Evolutionary conservation across 441 rosid genomes (phyloP), one percentile per base, ranked within the genome.

Genomic region (Oxalis stricta): DNA sequence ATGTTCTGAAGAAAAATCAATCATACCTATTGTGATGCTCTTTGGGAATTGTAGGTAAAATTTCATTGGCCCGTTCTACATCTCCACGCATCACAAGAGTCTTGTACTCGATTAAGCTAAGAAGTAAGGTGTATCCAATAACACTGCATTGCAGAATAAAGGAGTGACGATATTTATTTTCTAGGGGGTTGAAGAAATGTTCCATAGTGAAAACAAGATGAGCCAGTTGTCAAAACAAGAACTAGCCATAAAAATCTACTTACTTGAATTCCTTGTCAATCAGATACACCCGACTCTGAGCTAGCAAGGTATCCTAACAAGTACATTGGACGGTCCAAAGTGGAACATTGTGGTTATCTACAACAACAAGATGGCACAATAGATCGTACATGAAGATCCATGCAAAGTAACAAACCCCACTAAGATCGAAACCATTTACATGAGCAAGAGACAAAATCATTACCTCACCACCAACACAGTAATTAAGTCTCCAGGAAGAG

Each of bases 401-500:
- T n/a, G n/a, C n/a, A n/a, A n/a, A n/a, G n/a, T 10, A 54, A 17
- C 23, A 60, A 47, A 22, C 30, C n/a, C n/a, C n/a, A n/a, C n/a
- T n/a, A n/a, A n/a, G n/a, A 17, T 33, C 38, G 33, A 29, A 56
- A 37, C 33, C 41, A 44, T n/a, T n/a, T n/a, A n/a, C n/a, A n/a
- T 37, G 24, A 44, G 28, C 15, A 55, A 51, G 46, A 36, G 20
- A 48, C 5, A 17, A 20, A 54, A 37, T n/a, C n/a, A 38, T 59
- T 73, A 92, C 99, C 97, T 87, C 99, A 35, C 99, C 97, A 60
- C 95, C 99, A 51, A 92, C 95, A 69, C 99, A 84, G 66, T 92
- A 92, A 56, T 92, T 92, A 58, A 92, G 95, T 56, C 97, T 87
- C 97, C 95, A 92, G 15, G 97, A 69, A 26, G 97, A 74, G 69